Base-by-base conservation (phyloP, 768 basidiomycete species). In the Phylloporus sp. region DNA sequence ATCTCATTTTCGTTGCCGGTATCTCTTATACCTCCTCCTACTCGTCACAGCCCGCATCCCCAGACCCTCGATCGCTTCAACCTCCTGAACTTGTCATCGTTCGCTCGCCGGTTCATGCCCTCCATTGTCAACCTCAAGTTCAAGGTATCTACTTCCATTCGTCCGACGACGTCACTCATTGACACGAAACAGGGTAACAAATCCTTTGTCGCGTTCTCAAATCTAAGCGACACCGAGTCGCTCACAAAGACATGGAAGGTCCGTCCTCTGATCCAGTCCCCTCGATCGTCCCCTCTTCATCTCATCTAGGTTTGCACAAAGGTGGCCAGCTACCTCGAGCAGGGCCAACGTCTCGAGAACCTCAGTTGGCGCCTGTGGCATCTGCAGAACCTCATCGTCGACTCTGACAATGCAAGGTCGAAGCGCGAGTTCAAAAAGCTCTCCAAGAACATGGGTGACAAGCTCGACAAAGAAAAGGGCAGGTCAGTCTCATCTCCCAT, bases 191-290 rank as follows among this genome's bases (percentile, higher is more conserved):
- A 77, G 90, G 89, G 90, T 70, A 92, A 92, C 81, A 92, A 91
- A 75, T 91, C 90, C 65, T 92, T 92, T 67, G 86, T 91, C 68
- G 88, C 90, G 51, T 92, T 92, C 72, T 86, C 85, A 67, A 89
- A 90, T 71, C 79, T 92, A 69, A 71, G 78, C 71, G 90, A 92
- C 71, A 74, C 79, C 43, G 90, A 92, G 65, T 78, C 87, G 48
- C 72, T 92, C 65, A 88, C 90, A 42, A 87, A 82, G 75, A 92
- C 90, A 57, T 92, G 90, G 90, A 90, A 91, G 78, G 90, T 86
- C 5, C 44, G 69, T 64, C 36, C 32, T 3, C 44, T 42, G 18
- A 41, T 55, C 37, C 26, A 40, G 29, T 31, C 37, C 6, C 13
- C 48, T 20, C 32, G 35, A 38, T 42, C 50, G 21, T 3, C 49